Evolutionary conservation across 1,284 basidiomycete genomes (phyloP), one percentile per base, ranked within the genome.

Genomic region (Amylostereum chailletii): DNA sequence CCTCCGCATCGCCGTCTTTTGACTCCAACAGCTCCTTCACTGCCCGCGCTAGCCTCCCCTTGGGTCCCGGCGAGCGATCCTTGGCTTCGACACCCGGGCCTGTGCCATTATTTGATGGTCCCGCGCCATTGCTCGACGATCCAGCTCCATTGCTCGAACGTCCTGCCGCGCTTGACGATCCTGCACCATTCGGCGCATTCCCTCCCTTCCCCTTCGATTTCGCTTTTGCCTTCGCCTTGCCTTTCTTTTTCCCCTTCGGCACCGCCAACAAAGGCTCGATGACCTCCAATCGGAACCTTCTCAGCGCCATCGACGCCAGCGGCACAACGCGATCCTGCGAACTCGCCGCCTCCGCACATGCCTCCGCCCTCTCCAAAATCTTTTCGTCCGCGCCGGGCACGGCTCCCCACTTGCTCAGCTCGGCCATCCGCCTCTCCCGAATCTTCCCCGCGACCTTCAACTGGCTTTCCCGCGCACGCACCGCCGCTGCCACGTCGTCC

Each of bases 311-410:
- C 36, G 84, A 74, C 11, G 70, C 59, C 46, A 88, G 66, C 30
- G 79, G 75, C 46, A 88, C 74, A 55, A 87, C 68, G 46, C 84
- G 77, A 57, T 86, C 82, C 19, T 66, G 63, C 37, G 77, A 55
- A 57, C 83, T 87, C 47, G 82, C 83, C 3, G 85, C 83, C 65
- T 88, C 84, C 26, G 82, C 85, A 57, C 74, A 77, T 19, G 79
- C 74, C 62, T 88, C 84, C 30, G 82, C 81, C 44, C 71, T 62
- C 3, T 72, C 71, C 51, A 79, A 58, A 46, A 65, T 58, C 55
- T 78, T 27, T 5, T 11, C 29, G 29, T 43, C 76, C 26, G 65
- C 56, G 19, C 19, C 19, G 19, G 19, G 19, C 19, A 19, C 19
- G 19, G 19, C 19, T 19, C 85, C 85, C 83, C 85, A 88, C 62